These are phyloP conservation scores for Dovyalis caffra DNA, from an alignment of 345 rosid species.

Conservation along the genomic window DNA sequence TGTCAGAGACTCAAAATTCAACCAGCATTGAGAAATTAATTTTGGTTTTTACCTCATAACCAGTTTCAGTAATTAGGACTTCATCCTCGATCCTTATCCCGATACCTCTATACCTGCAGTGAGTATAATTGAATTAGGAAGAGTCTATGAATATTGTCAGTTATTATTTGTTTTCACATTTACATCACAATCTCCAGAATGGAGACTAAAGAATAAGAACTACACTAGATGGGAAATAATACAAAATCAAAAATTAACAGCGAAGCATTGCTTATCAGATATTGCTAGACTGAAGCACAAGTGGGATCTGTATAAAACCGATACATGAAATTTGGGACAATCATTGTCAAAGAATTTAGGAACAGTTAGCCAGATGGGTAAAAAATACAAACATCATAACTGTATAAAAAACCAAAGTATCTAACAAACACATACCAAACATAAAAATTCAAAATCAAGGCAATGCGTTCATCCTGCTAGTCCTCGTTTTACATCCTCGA, in stretches of 20 bases:
- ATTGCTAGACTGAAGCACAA: background rate
- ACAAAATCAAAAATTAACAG: background rate
- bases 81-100: constrained; percentile 98
- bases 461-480: background rate
- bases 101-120: constrained; percentile 67
- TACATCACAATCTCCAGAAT: background rate
- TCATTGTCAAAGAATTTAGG: background rate
- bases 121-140: background rate
- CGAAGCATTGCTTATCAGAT: background rate
- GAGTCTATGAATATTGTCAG: background rate
- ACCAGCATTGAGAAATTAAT: background rate
- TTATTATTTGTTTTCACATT: background rate
- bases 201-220: background rate
- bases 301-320: background rate
- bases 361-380: background rate
- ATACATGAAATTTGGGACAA: background rate
- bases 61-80: constrained; percentile 87
- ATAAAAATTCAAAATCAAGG: background rate
- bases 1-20: background rate
- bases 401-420: background rate
- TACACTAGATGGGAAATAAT: background rate
- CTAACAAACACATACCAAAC: background rate
- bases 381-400: background rate
- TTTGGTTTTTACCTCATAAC: constrained; percentile 58
- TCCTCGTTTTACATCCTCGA: background rate